These are phyloP conservation scores for Agaricales sp. DNA, from an alignment of 1,284 basidiomycete species.

Conservation along the genomic window DNA sequence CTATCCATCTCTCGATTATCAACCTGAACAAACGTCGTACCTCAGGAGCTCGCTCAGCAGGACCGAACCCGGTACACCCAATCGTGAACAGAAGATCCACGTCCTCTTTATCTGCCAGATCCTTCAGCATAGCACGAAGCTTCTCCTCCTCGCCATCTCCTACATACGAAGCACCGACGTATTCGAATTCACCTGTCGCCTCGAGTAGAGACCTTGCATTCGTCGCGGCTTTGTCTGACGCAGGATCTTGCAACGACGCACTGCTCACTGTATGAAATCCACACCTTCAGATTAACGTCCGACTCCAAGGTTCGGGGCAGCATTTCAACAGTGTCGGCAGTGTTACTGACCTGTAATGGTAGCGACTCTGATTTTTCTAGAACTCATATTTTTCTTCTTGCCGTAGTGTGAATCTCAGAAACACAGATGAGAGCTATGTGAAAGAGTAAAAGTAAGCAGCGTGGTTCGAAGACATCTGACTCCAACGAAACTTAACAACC, in stretches of 20 bases:
- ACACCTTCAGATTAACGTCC: too few relatives aligned
- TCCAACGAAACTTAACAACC: too few relatives aligned
- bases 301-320: too few relatives aligned
- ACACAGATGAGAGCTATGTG: too few relatives aligned
- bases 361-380: background rate
- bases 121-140: background rate
- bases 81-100: conserved; percentile 59
- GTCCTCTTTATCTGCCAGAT: background rate
- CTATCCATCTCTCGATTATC: background rate
- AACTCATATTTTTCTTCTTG: too few relatives aligned
- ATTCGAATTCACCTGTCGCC: background rate
- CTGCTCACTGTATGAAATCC: background rate
- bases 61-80: conserved; percentile 82
- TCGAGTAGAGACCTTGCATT: background rate
- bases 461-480: too few relatives aligned
- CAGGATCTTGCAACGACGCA: background rate
- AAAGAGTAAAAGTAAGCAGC: too few relatives aligned
- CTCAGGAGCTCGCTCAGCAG: conserved; percentile 74
- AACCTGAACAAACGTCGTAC: conserved; percentile 20
- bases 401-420: too few relatives aligned
- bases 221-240: background rate
- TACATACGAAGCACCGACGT: background rate
- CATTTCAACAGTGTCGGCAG: too few relatives aligned
- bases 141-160: background rate
- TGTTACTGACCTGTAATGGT: background rate